phyloP scores from a whole-genome alignment of 2,329 filamentous ascomycete species.

The Aspergillus hiratsukae region DNA sequence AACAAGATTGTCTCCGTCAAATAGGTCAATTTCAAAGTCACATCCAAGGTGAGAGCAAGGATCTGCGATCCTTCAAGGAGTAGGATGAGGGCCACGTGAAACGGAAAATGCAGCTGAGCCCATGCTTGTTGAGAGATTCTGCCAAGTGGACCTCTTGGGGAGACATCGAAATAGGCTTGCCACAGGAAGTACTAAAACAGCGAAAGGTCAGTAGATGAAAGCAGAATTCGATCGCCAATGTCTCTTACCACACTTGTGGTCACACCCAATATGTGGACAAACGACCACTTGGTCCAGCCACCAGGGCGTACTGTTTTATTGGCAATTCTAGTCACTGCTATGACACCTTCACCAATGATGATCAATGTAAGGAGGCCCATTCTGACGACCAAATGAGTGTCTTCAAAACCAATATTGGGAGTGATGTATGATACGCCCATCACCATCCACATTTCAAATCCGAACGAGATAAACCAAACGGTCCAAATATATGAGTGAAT shows the following conservation, averaged over 20 bases:
- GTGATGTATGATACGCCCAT: slow-evolving; percentile 53
- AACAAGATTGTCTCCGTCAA: slow-evolving; percentile 36
- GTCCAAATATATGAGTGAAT: slow-evolving; percentile 37
- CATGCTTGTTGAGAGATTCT: slow-evolving; percentile 55
- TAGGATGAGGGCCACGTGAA: slow-evolving; percentile 59
- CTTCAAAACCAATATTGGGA: slow-evolving; percentile 56
- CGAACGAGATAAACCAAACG: slow-evolving; percentile 54
- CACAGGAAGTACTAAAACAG: slow-evolving; percentile 52
- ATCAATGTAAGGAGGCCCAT: slow-evolving; percentile 62
- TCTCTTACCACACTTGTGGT: slow-evolving; percentile 34
- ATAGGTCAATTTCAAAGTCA: slow-evolving; percentile 39
- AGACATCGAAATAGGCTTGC: slow-evolving; percentile 59
- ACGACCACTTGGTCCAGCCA: slow-evolving; percentile 39
- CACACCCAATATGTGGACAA: slow-evolving; percentile 36
- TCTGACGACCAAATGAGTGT: slow-evolving; percentile 60
- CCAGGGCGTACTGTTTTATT: slow-evolving; percentile 46
- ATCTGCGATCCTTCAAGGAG: slow-evolving; percentile 63
- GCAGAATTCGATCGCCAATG: not conserved
- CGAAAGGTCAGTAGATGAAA: slow-evolving; percentile 4
- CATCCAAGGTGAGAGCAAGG: slow-evolving; percentile 44
- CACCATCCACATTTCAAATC: slow-evolving; percentile 49
- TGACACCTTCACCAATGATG: slow-evolving; percentile 62
- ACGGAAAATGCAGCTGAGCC: slow-evolving; percentile 54
- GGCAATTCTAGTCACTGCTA: slow-evolving; percentile 53
- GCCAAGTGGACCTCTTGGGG: slow-evolving; percentile 46